Evolutionary conservation across 148 eudicot species (phyloP), one percentile per base, ranked within the genome.

Genomic region (Agrostemma githago): DNA sequence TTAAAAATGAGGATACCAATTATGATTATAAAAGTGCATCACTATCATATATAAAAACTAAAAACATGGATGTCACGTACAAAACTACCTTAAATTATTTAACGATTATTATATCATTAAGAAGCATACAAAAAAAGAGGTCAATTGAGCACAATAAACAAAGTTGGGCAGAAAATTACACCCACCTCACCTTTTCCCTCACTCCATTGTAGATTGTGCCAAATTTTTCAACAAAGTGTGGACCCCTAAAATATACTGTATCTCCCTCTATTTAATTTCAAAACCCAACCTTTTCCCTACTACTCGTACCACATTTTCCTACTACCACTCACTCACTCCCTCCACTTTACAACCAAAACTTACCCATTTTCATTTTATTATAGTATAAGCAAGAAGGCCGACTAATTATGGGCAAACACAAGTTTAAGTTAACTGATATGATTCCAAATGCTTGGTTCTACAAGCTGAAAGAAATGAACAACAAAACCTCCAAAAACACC

Each of bases 371-470:
- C 12, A 38, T 26, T 5, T 20, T 19, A 63, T 2, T 12, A 37
- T 11, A 64, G 8, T 11, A 2, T 6, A 5, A 64, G 15, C 41
- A 15, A 64, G 2, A 39, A 64, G n/a, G 7, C 8, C 56, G 14
- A 3, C 17, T 14, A 11, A 67, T 68, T 41, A 87, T 88, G 90
- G 88, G 88, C 6, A 83, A 80, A 42, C 73, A 62, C 10, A 85
- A 64, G 74, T 78, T 88, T 62, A 84, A 77, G 68, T 58, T 88
- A 57, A 84, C 85, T 46, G 77, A 86, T 70, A 86, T 88, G 84
- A 79, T 86, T 56, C 89, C 91, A 11, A 86, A 81, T 82, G 81
- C 81, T 62, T 86, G 87, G 91, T 83, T 86, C 67, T 69, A 71
- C 82, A 86, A 88, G 80, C 87, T 84, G 51, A 86, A 77, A 68